Percentiles rank a stretch among this genome's conserved stretches.
Conservation (phyloP, 2,329 filamentous ascomycete species). For the Colletotrichum simmondsii region DNA sequence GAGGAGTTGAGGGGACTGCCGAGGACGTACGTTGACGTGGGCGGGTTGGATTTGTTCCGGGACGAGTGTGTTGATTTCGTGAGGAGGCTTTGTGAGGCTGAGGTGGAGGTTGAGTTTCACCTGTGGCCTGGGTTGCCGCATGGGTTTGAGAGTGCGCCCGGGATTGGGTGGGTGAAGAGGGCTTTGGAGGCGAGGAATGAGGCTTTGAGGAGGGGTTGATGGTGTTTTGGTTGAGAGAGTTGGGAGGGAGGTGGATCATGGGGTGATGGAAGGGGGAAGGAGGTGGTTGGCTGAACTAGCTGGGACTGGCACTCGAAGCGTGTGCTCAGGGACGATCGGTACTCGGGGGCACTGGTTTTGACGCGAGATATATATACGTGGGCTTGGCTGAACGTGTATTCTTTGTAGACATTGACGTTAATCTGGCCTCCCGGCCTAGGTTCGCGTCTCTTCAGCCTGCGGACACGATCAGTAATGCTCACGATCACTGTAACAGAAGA, state of each 20-base stretch:
- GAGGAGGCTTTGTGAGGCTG: conserved; percentile 42
- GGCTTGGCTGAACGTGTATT: no score
- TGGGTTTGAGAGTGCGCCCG: conserved; percentile 43
- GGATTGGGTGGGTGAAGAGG: conserved; percentile 34
- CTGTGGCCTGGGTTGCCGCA: conserved; percentile 53
- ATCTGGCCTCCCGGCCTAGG: no score
- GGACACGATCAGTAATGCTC: no score
- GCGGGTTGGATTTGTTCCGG: conserved; percentile 50
- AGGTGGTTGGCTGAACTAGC: no score
- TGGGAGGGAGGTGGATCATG: not conserved
- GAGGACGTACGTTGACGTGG: conserved; percentile 50
- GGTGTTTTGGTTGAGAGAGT: accelerated
- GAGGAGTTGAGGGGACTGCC: conserved; percentile 44
- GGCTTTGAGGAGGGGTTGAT: conserved; percentile 28
- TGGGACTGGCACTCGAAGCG: no score
- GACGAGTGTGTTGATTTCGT: conserved; percentile 47
- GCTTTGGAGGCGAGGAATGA: conserved; percentile 38
- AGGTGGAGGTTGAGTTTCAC: conserved; percentile 51
- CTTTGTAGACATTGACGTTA: no score
- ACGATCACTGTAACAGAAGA: no score
- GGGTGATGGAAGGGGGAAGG: not conserved
- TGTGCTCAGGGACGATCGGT: no score
- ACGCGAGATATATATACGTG: no score
- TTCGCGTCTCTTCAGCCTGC: no score
- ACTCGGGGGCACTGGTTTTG: no score